Evolutionary conservation across 805 yeast species (phyloP).

Genomic region (Kluyveromyces wickerhamii): DNA sequence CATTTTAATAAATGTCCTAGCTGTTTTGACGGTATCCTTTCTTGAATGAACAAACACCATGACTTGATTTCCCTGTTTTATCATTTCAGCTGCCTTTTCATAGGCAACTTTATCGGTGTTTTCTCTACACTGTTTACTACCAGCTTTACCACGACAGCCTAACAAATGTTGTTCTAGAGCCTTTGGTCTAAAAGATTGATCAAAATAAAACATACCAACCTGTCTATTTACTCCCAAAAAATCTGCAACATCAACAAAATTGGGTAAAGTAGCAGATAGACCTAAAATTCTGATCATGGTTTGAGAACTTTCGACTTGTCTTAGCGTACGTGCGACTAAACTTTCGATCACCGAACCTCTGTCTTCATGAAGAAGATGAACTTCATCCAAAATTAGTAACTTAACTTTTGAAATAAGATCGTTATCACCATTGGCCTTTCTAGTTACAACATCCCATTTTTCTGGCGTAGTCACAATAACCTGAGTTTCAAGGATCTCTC

Average conservation of each 20-base stretch:
- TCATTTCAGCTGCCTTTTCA: conserved; percentile 61
- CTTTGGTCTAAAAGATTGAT: conserved; percentile 86
- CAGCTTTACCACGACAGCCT: conserved; percentile 84
- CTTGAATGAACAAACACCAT: conserved; percentile 97
- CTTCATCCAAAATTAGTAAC: conserved; percentile 88
- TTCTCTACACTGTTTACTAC: conserved; percentile 58
- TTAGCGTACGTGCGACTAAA: conserved; percentile 82
- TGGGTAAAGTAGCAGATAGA: conserved; percentile 88
- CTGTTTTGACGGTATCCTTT: conserved; percentile 83
- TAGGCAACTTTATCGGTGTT: conserved; percentile 71
- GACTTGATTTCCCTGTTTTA: conserved; percentile 71
- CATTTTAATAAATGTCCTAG: conserved; percentile 59
- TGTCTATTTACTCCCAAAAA: conserved; percentile 85
- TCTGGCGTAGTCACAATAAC: conserved; percentile 93
- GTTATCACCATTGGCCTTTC: conserved; percentile 84
- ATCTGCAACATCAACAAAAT: conserved; percentile 88
- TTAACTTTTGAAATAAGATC: conserved; percentile 80
- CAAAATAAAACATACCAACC: conserved; percentile 91
- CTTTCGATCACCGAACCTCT: conserved; percentile 97
- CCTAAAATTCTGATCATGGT: conserved; percentile 92
- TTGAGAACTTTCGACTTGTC: conserved; percentile 93
- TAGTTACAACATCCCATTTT: conserved; percentile 96
- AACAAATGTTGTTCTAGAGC: conserved; percentile 82
- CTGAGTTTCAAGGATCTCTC: conserved; percentile 76
- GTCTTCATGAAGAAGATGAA: conserved; percentile 92